A percentile compares a stretch with the other conserved stretches of the same genome.
Conservation (phyloP, 2,329 filamentous ascomycete species). For the Exophiala phaeomuriformis region DNA sequence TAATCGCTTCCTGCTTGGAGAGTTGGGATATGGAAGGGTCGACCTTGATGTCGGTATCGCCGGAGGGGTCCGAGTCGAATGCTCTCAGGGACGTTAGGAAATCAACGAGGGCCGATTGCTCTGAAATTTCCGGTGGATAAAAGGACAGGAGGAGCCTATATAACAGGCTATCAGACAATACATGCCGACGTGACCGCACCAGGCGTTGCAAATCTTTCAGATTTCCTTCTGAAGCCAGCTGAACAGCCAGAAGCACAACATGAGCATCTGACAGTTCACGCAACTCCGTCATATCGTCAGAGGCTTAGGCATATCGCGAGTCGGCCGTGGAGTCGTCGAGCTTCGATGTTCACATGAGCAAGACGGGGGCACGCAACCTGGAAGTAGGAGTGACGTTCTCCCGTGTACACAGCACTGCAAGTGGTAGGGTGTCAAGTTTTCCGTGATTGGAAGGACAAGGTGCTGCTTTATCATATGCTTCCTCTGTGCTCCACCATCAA, state of each 20-base stretch:
- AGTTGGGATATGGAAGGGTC: constrained; percentile 33
- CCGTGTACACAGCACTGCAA: too few species aligned
- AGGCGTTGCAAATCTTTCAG: constrained; percentile 47
- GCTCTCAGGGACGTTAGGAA: constrained; percentile 33
- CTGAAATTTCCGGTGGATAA: constrained; percentile 53
- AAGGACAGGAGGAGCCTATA: constrained; percentile 56
- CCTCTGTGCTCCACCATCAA: too few species aligned
- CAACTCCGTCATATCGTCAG: constrained; percentile 33
- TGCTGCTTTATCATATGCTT: too few species aligned
- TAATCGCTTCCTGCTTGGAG: constrained; percentile 12
- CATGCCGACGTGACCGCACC: constrained; percentile 42
- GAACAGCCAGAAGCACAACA: constrained; percentile 51
- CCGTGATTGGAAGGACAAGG: too few species aligned
- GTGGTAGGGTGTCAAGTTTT: too few species aligned
- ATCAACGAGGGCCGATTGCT: constrained; percentile 21
- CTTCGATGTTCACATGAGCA: too few species aligned
- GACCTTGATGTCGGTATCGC: constrained; percentile 28
- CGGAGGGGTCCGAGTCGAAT: constrained; percentile 10
- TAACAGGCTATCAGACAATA: constrained; percentile 46
- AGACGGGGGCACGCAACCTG: too few species aligned
- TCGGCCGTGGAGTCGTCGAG: not conserved
- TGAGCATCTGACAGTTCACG: constrained; percentile 47
- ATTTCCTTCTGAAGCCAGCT: constrained; percentile 50
- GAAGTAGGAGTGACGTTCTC: too few species aligned
- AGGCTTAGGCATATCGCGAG: not conserved